These are phyloP conservation scores for Fusarium sp. DNA, from an alignment of 2,329 filamentous ascomycete genomes.

Conservation along the genomic window DNA sequence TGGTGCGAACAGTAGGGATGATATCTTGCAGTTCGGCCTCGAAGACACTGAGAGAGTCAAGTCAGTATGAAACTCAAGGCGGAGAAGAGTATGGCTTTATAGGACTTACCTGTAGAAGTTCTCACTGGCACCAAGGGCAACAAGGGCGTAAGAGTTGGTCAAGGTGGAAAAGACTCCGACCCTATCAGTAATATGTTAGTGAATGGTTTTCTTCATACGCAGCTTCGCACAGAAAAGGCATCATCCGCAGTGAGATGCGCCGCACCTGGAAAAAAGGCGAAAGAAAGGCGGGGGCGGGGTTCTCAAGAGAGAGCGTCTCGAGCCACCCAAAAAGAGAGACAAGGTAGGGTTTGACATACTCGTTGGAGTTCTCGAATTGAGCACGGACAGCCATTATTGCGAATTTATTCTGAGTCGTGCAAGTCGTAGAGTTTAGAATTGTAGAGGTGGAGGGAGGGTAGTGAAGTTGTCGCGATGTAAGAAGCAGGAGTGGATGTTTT, in stretches of 20 bases:
- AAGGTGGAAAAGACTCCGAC: constrained; percentile 97
- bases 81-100: background rate
- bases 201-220: background rate
- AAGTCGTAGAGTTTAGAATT: constrained; percentile 38
- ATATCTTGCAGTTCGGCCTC: constrained; percentile 98
- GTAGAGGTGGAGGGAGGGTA: constrained; percentile 10
- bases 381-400: constrained; percentile 74
- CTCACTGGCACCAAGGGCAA: constrained; percentile 94
- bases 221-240: background rate
- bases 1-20: constrained; percentile 95
- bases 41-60: constrained; percentile 76
- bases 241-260: constrained; percentile 5
- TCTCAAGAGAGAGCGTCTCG: constrained; percentile 24
- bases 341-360: constrained; percentile 68
- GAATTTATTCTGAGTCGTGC: constrained; percentile 32
- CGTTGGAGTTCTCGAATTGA: constrained; percentile 91
- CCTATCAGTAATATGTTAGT: constrained; percentile 61
- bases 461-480: constrained; percentile 32
- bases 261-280: constrained; percentile 6
- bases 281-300: constrained; percentile 48
- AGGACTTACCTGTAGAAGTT: constrained; percentile 89
- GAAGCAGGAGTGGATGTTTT: constrained; percentile 35
- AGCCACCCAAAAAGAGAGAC: background rate
- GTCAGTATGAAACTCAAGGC: constrained; percentile 6
- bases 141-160: constrained; percentile 96